phyloP scores from a whole-genome alignment of 345 rosid species.

The Sonneratia alba region DNA sequence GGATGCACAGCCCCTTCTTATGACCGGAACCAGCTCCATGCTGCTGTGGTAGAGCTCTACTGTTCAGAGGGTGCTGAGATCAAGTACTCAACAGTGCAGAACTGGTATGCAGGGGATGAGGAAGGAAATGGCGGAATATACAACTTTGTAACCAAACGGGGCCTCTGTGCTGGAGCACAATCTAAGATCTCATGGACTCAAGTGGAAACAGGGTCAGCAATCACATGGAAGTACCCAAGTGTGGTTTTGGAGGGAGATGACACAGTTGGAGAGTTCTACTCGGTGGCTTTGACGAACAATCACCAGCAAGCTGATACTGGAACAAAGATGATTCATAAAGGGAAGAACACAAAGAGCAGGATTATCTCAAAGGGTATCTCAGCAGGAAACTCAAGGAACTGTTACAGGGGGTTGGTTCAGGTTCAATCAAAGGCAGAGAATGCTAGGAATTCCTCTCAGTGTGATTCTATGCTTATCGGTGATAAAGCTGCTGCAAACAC shows the following conservation, averaged over 20 bases:
- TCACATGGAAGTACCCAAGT: slow-evolving; percentile 95
- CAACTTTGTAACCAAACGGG: slow-evolving; percentile 95
- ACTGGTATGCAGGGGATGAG: slow-evolving; percentile 93
- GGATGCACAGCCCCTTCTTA: slow-evolving; percentile 95
- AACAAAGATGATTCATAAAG: slow-evolving; percentile 96
- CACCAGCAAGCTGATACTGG: slow-evolving; percentile 89
- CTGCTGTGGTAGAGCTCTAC: slow-evolving; percentile 88
- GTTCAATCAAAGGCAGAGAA: slow-evolving; percentile 87
- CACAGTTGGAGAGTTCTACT: slow-evolving; percentile 81
- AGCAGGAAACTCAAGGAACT: slow-evolving; percentile 62
- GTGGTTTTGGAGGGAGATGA: slow-evolving; percentile 86
- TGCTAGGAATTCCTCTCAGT: slow-evolving; percentile 80
- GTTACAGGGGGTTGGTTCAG: slow-evolving; percentile 95
- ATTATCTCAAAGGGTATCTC: slow-evolving; percentile 94
- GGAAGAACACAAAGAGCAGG: slow-evolving; percentile 76
- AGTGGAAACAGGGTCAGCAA: slow-evolving; percentile 95
- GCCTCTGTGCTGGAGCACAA: slow-evolving; percentile 65
- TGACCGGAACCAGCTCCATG: slow-evolving; percentile 85
- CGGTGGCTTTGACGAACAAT: slow-evolving; percentile 86
- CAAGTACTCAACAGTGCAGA: slow-evolving; percentile 87
- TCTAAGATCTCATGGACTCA: slow-evolving; percentile 97
- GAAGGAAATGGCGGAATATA: slow-evolving; percentile 83
- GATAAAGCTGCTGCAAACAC: slow-evolving; percentile 93
- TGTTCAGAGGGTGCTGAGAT: slow-evolving; percentile 79
- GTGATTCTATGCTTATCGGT: slow-evolving; percentile 96